A percentile compares a stretch with the other conserved stretches of the same genome.
phyloP scores from a whole-genome alignment of 768 basidiomycete species.

The Coprinopsis marcescibilis region DNA sequence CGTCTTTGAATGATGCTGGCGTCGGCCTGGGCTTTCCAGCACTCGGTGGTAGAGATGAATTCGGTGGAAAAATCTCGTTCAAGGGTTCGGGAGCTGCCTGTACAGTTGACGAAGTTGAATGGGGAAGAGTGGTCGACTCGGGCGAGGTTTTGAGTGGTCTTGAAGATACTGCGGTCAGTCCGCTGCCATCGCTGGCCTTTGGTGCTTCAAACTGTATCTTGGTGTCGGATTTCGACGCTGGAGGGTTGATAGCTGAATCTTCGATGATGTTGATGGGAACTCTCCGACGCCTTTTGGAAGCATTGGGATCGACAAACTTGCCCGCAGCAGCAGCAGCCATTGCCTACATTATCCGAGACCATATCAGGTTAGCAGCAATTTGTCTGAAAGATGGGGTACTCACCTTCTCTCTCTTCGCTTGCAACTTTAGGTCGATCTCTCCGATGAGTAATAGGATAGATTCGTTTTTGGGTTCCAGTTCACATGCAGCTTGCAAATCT shows the following conservation, averaged over 20 bases:
- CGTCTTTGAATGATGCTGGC: constrained; percentile 46
- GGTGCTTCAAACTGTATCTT: no score
- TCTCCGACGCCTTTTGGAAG: no score
- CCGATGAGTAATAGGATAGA: background rate
- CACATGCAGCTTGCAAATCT: background rate
- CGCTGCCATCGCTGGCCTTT: no score
- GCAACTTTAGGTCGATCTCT: constrained; percentile 25
- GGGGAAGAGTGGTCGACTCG: no score
- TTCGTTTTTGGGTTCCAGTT: background rate
- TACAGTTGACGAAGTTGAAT: no score
- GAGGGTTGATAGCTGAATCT: no score
- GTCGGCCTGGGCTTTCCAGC: constrained; percentile 15
- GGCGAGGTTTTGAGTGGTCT: no score
- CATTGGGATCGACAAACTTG: background rate
- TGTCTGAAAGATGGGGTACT: constrained; percentile 2
- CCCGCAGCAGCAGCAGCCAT: no score
- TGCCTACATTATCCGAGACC: background rate
- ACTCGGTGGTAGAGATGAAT: constrained; percentile 4
- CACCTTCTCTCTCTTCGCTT: constrained; percentile 28
- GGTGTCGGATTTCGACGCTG: no score
- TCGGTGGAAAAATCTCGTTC: constrained; percentile 11
- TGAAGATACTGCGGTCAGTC: background rate
- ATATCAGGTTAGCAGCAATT: background rate
- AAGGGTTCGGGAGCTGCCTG: constrained; percentile 11
- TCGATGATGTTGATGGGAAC: constrained; percentile 3